A percentile compares a stretch with the other conserved stretches of the same genome.
Conservation (phyloP, 2,329 filamentous ascomycete species). For the Zymoseptoria crescenta region DNA sequence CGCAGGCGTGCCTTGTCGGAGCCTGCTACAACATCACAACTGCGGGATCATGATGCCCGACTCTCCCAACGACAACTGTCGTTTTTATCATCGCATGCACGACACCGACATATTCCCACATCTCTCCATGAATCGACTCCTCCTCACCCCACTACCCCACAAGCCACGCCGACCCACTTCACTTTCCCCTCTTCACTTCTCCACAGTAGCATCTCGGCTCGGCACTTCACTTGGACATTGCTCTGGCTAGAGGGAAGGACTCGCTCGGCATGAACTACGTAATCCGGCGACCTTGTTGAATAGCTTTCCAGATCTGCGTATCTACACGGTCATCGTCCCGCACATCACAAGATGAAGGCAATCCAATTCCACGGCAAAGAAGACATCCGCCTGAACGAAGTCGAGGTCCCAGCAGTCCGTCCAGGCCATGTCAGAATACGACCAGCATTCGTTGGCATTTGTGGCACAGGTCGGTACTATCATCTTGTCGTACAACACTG, state of each 20-base stretch:
- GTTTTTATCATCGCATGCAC: not conserved
- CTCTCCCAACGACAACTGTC: not conserved
- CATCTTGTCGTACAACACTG: not conserved
- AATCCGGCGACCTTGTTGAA: too few species aligned
- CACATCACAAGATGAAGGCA: constrained; percentile 11
- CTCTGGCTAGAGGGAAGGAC: not conserved
- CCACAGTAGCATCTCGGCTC: not conserved
- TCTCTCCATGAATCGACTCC: not conserved
- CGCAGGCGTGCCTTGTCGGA: too few species aligned
- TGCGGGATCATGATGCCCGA: too few species aligned
- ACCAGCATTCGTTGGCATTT: constrained; percentile 15
- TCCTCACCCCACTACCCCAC: not conserved
- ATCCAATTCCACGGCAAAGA: constrained; percentile 17
- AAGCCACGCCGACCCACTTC: not conserved
- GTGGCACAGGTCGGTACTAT: constrained; percentile 6
- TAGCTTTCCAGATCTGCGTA: too few species aligned
- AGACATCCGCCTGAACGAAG: constrained; percentile 17
- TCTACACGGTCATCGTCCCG: too few species aligned
- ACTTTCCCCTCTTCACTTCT: not conserved
- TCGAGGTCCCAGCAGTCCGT: constrained; percentile 11
- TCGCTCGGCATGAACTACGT: not conserved
- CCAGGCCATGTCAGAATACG: constrained; percentile 13
- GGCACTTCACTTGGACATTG: not conserved
- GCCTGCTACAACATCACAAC: too few species aligned
- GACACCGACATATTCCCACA: not conserved